Conservation (phyloP, 768 basidiomycete species). For the Suillus spraguei region DNA sequence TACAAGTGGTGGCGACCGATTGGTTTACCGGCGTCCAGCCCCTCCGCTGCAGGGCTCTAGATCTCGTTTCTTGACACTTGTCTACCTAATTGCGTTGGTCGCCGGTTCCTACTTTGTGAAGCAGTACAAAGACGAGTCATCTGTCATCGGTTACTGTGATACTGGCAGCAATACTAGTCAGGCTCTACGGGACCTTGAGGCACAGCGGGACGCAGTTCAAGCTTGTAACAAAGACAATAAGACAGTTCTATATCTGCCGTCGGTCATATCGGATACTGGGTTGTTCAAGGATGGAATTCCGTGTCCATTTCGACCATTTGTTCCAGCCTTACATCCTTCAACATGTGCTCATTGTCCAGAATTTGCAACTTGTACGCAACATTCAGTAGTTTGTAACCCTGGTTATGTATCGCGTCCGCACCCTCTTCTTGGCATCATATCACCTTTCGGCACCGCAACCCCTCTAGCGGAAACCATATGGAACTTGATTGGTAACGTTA, state of each 20-base stretch:
- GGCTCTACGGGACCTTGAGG: slow-evolving; percentile 50
- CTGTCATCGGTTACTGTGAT: slow-evolving; percentile 78
- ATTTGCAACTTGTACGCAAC: slow-evolving; percentile 62
- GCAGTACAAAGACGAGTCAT: slow-evolving; percentile 68
- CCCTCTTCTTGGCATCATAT: slow-evolving; percentile 49
- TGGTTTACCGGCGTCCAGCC: slow-evolving; percentile 13
- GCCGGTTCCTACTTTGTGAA: slow-evolving; percentile 36
- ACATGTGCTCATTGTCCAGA: slow-evolving; percentile 74
- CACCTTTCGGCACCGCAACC: slow-evolving; percentile 42
- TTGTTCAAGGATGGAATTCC: slow-evolving; percentile 34
- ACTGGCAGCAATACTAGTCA: slow-evolving; percentile 60
- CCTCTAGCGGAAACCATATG: slow-evolving; percentile 44
- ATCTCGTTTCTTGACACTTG: slow-evolving; percentile 43
- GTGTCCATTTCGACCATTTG: slow-evolving; percentile 57
- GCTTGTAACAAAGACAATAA: slow-evolving; percentile 60
- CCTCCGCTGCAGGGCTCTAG: slow-evolving; percentile 20
- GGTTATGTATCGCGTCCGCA: slow-evolving; percentile 70
- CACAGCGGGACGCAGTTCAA: slow-evolving; percentile 47
- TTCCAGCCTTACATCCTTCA: slow-evolving; percentile 60
- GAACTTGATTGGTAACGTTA: slow-evolving; percentile 46
- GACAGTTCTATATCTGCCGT: slow-evolving; percentile 43
- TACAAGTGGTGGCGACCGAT: slow-evolving; percentile 37
- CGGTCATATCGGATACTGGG: slow-evolving; percentile 29
- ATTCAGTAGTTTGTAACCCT: slow-evolving; percentile 63
- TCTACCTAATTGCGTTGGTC: slow-evolving; percentile 41